Percentiles rank a stretch among this genome's conserved stretches.
These are phyloP conservation scores for Bolboschoenoplectus hybrid DNA, from an alignment of 202 grass and related monocot species.

Conservation along the genomic window DNA sequence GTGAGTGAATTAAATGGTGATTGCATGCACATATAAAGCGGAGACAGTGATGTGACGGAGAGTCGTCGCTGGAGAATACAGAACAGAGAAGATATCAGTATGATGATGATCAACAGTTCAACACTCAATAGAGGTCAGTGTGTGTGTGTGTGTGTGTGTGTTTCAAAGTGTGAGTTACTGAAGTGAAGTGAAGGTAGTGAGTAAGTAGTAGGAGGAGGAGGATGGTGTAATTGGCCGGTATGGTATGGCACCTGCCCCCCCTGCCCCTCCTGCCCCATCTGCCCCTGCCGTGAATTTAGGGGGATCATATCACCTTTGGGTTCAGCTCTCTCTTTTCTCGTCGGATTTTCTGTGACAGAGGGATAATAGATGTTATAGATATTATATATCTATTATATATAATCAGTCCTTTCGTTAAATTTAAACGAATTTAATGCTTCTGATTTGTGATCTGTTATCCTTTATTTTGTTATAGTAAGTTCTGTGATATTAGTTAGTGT, in stretches of 20 bases:
- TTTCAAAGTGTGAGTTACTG: background rate
- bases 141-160: too few species aligned
- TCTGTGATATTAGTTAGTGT: too few species aligned
- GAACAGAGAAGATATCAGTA: background rate
- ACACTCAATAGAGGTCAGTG: too few species aligned
- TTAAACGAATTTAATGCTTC: too few species aligned
- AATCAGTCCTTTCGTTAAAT: too few species aligned
- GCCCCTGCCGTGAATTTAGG: slow-evolving; percentile 33
- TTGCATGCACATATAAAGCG: background rate
- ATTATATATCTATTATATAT: too few species aligned
- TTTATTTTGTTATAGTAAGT: too few species aligned
- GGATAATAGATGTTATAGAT: too few species aligned
- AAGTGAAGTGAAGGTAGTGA: too few species aligned
- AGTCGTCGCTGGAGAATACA: slow-evolving; percentile 26
- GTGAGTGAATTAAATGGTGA: background rate
- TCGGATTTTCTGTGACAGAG: background rate
- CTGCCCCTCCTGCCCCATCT: too few species aligned
- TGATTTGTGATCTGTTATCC: too few species aligned
- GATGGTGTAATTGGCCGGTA: background rate
- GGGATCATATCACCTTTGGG: slow-evolving; percentile 27
- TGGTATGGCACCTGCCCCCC: background rate
- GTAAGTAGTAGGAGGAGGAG: too few species aligned
- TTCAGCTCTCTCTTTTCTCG: background rate
- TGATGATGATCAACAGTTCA: background rate
- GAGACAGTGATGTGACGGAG: background rate